Evolutionary conservation across 1,284 basidiomycete species (phyloP).

Genomic region (Heimioporus punctisporus): DNA sequence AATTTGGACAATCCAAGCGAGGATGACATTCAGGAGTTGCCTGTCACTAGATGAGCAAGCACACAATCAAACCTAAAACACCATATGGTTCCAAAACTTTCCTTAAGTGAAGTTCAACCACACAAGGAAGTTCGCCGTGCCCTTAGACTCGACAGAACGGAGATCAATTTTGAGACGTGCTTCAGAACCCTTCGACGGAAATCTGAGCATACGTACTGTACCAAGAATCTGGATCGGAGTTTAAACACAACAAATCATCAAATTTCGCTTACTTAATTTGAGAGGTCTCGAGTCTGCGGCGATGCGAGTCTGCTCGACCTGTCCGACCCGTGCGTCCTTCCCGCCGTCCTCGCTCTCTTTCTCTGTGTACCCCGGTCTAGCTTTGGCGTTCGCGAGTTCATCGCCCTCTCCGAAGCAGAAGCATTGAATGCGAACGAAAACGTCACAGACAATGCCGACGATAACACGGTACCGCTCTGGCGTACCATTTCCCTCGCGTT

Average conservation of each 20-base stretch:
- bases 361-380: constrained; percentile 34
- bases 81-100: too few species aligned
- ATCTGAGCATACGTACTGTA: too few species aligned
- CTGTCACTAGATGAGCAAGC: constrained; percentile 26
- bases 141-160: too few species aligned
- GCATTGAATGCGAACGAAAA: constrained; percentile 28
- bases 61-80: background rate
- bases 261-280: too few species aligned
- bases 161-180: too few species aligned
- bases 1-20: constrained; percentile 57
- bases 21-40: constrained; percentile 71
- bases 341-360: constrained; percentile 50
- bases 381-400: constrained; percentile 37
- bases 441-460: constrained; percentile 1
- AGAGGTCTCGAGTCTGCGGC: too few species aligned
- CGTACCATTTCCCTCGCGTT: constrained; percentile 53
- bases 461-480: constrained; percentile 49
- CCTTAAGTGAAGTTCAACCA: too few species aligned
- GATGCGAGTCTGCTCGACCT: constrained; percentile 44
- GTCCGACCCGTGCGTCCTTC: constrained; percentile 50
- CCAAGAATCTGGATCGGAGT: too few species aligned
- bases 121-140: too few species aligned
- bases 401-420: constrained; percentile 51
- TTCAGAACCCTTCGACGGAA: too few species aligned
- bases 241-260: too few species aligned